Evolutionary conservation across 495 filamentous ascomycete species (phyloP), one percentile per base, ranked within the genome.

Genomic region (Podospora pseudoanserina): DNA sequence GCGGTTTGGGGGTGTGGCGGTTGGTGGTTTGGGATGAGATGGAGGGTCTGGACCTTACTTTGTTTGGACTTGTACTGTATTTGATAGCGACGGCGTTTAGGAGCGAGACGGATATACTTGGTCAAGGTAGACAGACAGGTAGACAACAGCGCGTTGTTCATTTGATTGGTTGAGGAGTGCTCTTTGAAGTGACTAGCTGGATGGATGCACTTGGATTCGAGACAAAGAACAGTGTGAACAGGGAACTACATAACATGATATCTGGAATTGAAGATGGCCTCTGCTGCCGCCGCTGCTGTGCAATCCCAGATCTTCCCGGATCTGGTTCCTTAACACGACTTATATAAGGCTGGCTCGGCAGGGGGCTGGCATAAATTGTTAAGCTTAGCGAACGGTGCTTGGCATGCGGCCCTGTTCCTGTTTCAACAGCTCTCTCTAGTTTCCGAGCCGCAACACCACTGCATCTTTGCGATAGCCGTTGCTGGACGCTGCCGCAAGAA

Each of bases 1-100:
- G 59, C 19, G 54, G 34, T 72, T 72, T 68, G 66, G 67, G 66
- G 69, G 63, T 30, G 34, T 27, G 16, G 13, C 5, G 6, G 61
- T 19, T 18, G 61, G 27, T 34, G 61, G 61, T 49, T 32, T 3
- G 30, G 30, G 30, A 32, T 32, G 30, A 32, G 39, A 11, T 49
- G 5, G 6, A 39, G 2, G 34, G 13, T 32, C 30, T 32, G 30
- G 30, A 7, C 30, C 7, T 32, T 7, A 32, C 30, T 32, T 32
- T 32, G 30, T 32, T 32, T 49, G 39, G 2, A 3, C 39, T 49
- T 49, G 39, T 49, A 49, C 13, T 49, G 39, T 49, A 49, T 49
- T 16, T 49, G 39, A 49, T 49, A 49, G 39, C 39, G 39, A 49
- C 7, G 39, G 39, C 39, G 39, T 49, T 49, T 49, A 13, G 39